These are phyloP conservation scores for Candida andamanensis DNA, from an alignment of 805 yeast species.

Conservation along the genomic window DNA sequence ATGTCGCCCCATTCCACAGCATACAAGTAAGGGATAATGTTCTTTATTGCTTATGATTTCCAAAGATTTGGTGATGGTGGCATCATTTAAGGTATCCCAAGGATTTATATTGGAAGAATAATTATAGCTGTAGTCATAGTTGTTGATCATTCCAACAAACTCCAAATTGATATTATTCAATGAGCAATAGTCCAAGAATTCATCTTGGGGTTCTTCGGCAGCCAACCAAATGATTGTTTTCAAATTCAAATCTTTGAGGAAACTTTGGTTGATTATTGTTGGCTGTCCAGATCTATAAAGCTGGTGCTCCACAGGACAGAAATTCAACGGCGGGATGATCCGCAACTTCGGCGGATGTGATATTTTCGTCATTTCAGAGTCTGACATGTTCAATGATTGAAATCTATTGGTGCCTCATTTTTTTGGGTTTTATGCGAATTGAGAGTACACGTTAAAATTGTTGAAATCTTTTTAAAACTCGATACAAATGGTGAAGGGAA, in stretches of 20 bases:
- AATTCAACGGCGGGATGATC: constrained; percentile 90
- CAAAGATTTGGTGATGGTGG: constrained; percentile 72
- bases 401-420: no score
- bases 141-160: constrained; percentile 78
- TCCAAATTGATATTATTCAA: constrained; percentile 67
- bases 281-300: constrained; percentile 94
- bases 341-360: constrained; percentile 54
- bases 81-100: constrained; percentile 92
- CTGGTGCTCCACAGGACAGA: constrained; percentile 88
- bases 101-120: constrained; percentile 63
- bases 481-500: no score
- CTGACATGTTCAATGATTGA: neutral
- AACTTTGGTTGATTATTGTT: constrained; percentile 85
- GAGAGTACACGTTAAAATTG: no score
- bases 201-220: constrained; percentile 91
- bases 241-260: constrained; percentile 66
- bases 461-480: no score
- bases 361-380: constrained; percentile 14
- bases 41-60: constrained; percentile 65
- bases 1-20: constrained; percentile 99
- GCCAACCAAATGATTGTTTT: constrained; percentile 91
- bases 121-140: constrained; percentile 42
- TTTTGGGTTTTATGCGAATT: neutral
- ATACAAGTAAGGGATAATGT: constrained; percentile 82
- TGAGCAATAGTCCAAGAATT: constrained; percentile 75